Base-by-base conservation (phyloP, 2,329 filamentous ascomycete genomes). In the Calonectria pseudoturangicola region DNA sequence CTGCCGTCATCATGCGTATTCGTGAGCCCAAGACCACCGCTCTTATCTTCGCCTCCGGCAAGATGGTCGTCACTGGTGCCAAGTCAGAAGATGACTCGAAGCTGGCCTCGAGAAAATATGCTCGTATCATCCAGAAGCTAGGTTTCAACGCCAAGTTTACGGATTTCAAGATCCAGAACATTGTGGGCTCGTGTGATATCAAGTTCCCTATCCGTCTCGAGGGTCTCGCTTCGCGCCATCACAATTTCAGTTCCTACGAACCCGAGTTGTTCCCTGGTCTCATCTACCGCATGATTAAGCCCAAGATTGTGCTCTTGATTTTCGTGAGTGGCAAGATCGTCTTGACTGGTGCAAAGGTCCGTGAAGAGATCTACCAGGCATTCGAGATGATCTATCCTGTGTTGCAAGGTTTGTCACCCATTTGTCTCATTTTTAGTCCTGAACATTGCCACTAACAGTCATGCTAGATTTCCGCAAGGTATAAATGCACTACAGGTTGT, bases 261-360 rank as follows among this genome's bases (percentile, higher is more conserved):
- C 97, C 97, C 78, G 97, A 99, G 84, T 86, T 99, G 84, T 99
- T 98, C 91, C 97, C 97, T 82, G 97, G 97, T 92, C 93, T 99
- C 66, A 99, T 99, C 87, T 99, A 99, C 88, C 95, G 97, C 85
- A 99, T 99, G 97, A 98, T 98, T 90, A 98, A 98, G 90, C 97
- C 97, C 25, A 98, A 98, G 92, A 98, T 98, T 79, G 96, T 98
- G 67, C 92, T 98, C 30, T 89, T 98, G 83, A 98, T 99, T 85
- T 98, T 98, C 88, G 96, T 98, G 81, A 97, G 94, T 82, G 97
- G 96, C 82, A 98, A 98, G 91, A 98, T 98, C 75, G 97, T 98
- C 81, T 90, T 98, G 83, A 98, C 97, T 50, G 97, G 97, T 82
- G 97, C 97, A 78, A 98, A 99, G 85, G 96, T 98, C 77, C 94